Conservation (phyloP, 352 stramenopile genomes). For the Globisporangium okanoganense region DNA sequence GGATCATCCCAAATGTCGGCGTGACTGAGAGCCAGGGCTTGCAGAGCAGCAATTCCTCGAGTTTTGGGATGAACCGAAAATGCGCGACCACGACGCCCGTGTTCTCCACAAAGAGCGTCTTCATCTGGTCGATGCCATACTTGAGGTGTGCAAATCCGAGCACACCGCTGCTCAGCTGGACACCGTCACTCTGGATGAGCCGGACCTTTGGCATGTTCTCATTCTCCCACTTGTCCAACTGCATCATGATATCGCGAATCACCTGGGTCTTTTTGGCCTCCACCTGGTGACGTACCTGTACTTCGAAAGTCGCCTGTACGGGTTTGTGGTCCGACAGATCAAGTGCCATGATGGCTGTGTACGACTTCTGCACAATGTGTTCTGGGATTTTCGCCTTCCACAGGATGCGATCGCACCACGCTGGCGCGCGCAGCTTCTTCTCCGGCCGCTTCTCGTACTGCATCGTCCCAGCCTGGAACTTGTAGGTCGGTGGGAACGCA, state of each 20-base stretch:
- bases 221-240: constrained; percentile 97
- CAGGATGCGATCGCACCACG: constrained; percentile 93
- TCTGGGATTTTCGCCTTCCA: constrained; percentile 63
- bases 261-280: constrained; percentile 87
- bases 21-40: constrained; percentile 92
- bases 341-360: constrained; percentile 86
- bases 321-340: constrained; percentile 99
- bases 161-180: constrained; percentile 46
- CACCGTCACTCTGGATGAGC: constrained; percentile 50
- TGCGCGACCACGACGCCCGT: constrained; percentile 93
- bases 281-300: constrained; percentile 92
- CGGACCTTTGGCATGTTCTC: constrained; percentile 92
- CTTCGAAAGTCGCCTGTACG: constrained; percentile 91
- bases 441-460: constrained; percentile 97
- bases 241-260: constrained; percentile 91
- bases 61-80: constrained; percentile 91
- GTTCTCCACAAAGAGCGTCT: constrained; percentile 82
- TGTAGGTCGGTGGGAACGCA: constrained; percentile 96
- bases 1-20: constrained; percentile 89
- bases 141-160: constrained; percentile 61
- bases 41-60: constrained; percentile 82
- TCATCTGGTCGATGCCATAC: constrained; percentile 60
- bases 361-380: constrained; percentile 73
- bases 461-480: constrained; percentile 95
- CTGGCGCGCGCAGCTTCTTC: constrained; percentile 98